Conservation (phyloP, 306 rosid genomes). For the Cicer arietinum region DNA sequence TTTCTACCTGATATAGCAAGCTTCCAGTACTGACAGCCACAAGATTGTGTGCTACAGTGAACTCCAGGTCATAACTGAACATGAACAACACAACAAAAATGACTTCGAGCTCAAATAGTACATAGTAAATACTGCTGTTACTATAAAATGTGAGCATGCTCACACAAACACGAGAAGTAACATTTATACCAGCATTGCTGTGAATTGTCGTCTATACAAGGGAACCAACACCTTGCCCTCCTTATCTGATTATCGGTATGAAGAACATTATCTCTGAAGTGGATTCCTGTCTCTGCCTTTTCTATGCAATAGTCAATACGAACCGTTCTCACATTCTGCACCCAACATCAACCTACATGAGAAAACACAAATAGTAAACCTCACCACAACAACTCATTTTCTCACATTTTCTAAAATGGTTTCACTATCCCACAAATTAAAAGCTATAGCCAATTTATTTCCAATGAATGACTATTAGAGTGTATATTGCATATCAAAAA, state of each 20-base stretch:
- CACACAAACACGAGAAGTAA: slow-evolving; percentile 8
- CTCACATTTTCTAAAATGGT: slow-evolving; percentile 32
- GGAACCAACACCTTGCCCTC: slow-evolving; percentile 97
- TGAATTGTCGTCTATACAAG: slow-evolving; percentile 84
- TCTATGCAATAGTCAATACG: slow-evolving; percentile 92
- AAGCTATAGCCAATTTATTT: slow-evolving; percentile 4
- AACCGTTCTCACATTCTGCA: slow-evolving; percentile 91
- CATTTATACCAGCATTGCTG: slow-evolving; percentile 88
- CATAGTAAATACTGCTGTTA: not conserved
- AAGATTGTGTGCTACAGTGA: slow-evolving; percentile 84
- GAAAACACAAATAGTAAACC: slow-evolving; percentile 63
- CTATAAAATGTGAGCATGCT: slow-evolving; percentile 20
- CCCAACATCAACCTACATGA: slow-evolving; percentile 77
- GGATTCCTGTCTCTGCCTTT: slow-evolving; percentile 82
- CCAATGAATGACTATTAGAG: not conserved
- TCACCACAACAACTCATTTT: slow-evolving; percentile 58
- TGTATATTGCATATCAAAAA: slow-evolving; percentile 9
- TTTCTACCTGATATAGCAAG: slow-evolving; percentile 88
- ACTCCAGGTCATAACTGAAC: slow-evolving; percentile 93
- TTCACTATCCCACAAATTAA: slow-evolving; percentile 9
- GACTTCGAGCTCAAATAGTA: slow-evolving; percentile 23
- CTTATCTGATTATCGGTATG: slow-evolving; percentile 89
- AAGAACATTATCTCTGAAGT: slow-evolving; percentile 63
- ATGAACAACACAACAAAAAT: slow-evolving; percentile 40
- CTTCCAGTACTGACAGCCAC: slow-evolving; percentile 92